Conservation (phyloP, 352 stramenopile species). For the Phytophthora pistaciae region DNA sequence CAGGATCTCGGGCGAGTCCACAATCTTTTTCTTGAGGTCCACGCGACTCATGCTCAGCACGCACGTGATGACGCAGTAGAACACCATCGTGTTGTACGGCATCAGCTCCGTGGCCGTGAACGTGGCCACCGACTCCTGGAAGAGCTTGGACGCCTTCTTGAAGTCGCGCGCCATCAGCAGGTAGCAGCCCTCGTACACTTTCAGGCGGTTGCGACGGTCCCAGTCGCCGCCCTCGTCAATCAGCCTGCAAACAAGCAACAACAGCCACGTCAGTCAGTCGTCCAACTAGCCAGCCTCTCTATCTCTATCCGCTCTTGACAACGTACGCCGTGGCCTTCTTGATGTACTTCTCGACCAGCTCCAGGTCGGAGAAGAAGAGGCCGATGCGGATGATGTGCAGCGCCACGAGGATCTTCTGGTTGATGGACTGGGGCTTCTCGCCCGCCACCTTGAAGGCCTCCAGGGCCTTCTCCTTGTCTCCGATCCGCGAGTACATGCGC, state of each 20-base stretch:
- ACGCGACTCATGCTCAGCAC: constrained; percentile 94
- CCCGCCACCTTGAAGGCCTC: constrained; percentile 92
- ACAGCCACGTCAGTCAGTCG: background rate
- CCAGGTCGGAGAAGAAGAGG: constrained; percentile 89
- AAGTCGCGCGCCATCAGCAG: constrained; percentile 95
- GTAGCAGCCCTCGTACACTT: constrained; percentile 98
- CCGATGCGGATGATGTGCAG: constrained; percentile 94
- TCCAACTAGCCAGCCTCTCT: background rate
- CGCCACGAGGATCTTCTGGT: constrained; percentile 98
- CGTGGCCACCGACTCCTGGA: constrained; percentile 97
- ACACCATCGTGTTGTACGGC: constrained; percentile 98
- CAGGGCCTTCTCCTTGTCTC: constrained; percentile 92
- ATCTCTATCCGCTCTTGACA: background rate
- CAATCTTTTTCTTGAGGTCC: constrained; percentile 97
- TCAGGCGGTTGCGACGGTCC: constrained; percentile 98
- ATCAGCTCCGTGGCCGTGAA: constrained; percentile 99
- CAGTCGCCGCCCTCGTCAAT: constrained; percentile 98
- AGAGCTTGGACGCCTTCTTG: constrained; percentile 92
- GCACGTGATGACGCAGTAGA: constrained; percentile 97
- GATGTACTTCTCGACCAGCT: constrained; percentile 88
- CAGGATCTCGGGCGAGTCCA: constrained; percentile 98
- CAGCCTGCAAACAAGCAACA: constrained; percentile 44
- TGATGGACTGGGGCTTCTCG: constrained; percentile 96
- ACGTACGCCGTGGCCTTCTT: constrained; percentile 86
- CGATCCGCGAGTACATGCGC: constrained; percentile 94